phyloP scores from a whole-genome alignment of 208 protist genomes.

The Angomonas deanei region DNA sequence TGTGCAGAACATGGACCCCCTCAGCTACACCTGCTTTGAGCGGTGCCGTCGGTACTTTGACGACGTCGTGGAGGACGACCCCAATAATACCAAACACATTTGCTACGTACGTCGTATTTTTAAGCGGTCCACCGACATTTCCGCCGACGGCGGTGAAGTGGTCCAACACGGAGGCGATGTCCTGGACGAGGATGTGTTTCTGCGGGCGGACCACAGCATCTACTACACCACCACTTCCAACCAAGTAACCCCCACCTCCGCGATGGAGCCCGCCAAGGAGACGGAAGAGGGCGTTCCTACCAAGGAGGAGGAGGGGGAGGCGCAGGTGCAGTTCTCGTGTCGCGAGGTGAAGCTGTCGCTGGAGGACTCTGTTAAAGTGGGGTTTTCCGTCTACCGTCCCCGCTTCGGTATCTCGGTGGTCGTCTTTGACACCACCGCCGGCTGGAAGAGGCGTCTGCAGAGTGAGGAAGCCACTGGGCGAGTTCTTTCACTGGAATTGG shows the following conservation, averaged over 20 bases:
- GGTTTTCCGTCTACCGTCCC: slow-evolving; percentile 26
- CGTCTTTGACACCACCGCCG: slow-evolving; percentile 26
- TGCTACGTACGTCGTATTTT: slow-evolving; percentile 47
- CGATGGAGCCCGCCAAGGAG: too few relatives aligned
- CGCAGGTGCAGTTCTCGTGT: slow-evolving; percentile 20
- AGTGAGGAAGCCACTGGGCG: slow-evolving; percentile 13
- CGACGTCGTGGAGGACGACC: slow-evolving; percentile 36
- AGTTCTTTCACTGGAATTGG: slow-evolving; percentile 16
- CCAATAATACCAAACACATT: slow-evolving; percentile 38
- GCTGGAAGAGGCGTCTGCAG: slow-evolving; percentile 13
- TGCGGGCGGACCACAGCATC: slow-evolving; percentile 26
- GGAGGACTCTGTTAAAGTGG: slow-evolving; percentile 34
- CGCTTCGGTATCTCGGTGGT: slow-evolving; percentile 36
- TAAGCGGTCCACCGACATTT: slow-evolving; percentile 7
- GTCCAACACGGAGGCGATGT: slow-evolving; percentile 7
- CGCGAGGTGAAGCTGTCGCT: slow-evolving; percentile 26
- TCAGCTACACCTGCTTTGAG: slow-evolving; percentile 38
- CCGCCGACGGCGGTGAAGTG: not conserved
- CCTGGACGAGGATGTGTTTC: slow-evolving; percentile 36
- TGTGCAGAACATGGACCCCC: slow-evolving; percentile 44
- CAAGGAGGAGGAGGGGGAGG: slow-evolving; percentile 15
- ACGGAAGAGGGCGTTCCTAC: not conserved
- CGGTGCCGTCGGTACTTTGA: slow-evolving; percentile 38
- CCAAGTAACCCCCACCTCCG: too few relatives aligned
- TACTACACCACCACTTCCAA: too few relatives aligned